Evolutionary conservation across 345 rosid species (phyloP), one percentile per base, ranked within the genome.

Genomic region (Microthlaspi erraticum): DNA sequence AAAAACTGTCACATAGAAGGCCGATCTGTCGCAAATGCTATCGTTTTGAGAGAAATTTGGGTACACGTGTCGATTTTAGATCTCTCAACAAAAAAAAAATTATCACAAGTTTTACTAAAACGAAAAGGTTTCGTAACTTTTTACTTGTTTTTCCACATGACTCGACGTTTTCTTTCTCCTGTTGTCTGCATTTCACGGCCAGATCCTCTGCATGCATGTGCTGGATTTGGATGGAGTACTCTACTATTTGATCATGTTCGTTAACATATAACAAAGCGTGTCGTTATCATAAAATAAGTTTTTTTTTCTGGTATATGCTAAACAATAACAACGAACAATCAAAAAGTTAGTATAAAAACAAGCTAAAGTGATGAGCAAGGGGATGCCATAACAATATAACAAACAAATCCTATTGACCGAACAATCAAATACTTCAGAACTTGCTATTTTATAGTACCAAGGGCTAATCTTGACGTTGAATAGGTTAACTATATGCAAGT

Each of bases 201-300:
- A 39, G 33, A 12, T 42, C 48, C 6, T 41, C 51, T 17, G 32
- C 55, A 33, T 41, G 61, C 45, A 23, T 19, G 32, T 67, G 71
- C n/a, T n/a, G n/a, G n/a, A n/a, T n/a, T 32, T 31, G 33, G 6
- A 31, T 31, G 33, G 33, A 31, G 33, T 31, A n/a, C 33, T 31
- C 4, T 6, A 3, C 33, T 39, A 39, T 10, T 11, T 39, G 44
- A 39, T 10, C 14, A 4, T 3, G 31, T 39, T 37, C 31, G 10
- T 7, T 19, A 13, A 7, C 33, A 58, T 37, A 20, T 10, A 39
- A 39, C 44, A 39, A 39, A 39, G n/a, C 13, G n/a, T 39, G 6
- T 26, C 13, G 52, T 61, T 39, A 31, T 31, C 29, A 7, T 3
- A 31, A 2, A 32, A 14, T 8, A 44, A 16, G 4, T 14, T n/a